phyloP scores from a whole-genome alignment of 257 asterid genomes.

The Galeopsis tetrahit region DNA sequence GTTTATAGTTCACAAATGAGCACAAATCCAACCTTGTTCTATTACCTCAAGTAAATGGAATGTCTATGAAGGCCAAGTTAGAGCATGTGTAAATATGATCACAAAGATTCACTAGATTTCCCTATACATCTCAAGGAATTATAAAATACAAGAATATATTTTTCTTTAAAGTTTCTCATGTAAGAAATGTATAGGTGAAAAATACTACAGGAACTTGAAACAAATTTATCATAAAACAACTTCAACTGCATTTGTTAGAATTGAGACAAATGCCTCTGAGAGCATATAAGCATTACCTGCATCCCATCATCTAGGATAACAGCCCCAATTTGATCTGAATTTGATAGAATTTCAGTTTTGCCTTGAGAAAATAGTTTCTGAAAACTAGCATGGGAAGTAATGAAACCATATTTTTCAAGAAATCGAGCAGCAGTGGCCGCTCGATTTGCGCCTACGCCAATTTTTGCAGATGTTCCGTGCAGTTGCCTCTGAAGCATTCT shows the following conservation, averaged over 20 bases:
- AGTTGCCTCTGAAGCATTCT: constrained; percentile 88
- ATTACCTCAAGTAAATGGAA: constrained; percentile 18
- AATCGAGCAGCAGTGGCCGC: constrained; percentile 60
- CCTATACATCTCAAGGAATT: constrained; percentile 1
- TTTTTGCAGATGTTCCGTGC: constrained; percentile 54
- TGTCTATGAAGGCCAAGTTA: neutral
- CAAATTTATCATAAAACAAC: neutral
- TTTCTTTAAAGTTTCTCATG: constrained; percentile 6
- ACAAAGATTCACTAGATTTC: neutral
- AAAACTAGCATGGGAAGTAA: constrained; percentile 28
- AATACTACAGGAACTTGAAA: neutral
- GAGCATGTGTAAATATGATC: constrained; percentile 23
- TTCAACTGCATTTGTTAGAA: neutral
- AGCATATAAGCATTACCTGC: constrained; percentile 72
- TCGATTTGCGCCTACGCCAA: constrained; percentile 88
- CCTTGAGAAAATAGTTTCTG: constrained; percentile 34
- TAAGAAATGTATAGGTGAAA: neutral
- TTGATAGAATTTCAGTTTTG: constrained; percentile 30
- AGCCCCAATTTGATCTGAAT: constrained; percentile 52
- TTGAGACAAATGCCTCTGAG: constrained; percentile 8
- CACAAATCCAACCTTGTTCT: constrained; percentile 27
- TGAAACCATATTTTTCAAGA: constrained; percentile 56
- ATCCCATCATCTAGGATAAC: constrained; percentile 93
- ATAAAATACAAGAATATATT: neutral
- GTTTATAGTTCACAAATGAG: constrained; percentile 35